These are phyloP conservation scores for Sclerotinia spermophila DNA, from an alignment of 2,329 filamentous ascomycete genomes.

Conservation along the genomic window DNA sequence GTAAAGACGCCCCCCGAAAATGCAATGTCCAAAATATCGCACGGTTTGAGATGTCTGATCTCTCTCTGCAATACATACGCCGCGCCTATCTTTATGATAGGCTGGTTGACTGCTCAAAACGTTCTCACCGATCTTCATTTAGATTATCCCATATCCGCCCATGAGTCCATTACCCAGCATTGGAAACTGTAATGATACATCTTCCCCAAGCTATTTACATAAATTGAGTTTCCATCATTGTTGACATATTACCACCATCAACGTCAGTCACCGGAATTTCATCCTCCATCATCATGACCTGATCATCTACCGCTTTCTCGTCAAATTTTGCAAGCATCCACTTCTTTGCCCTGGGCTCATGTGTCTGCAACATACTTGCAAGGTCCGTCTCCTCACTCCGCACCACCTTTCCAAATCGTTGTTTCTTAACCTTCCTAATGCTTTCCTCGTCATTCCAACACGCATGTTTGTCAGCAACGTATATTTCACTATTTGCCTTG, in stretches of 20 bases:
- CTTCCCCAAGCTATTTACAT: not conserved
- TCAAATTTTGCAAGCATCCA: conserved; percentile 44
- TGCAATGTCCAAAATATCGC: not conserved
- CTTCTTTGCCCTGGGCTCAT: conserved; percentile 48
- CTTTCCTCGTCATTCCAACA: conserved; percentile 68
- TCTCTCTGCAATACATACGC: not conserved
- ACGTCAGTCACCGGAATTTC: not conserved
- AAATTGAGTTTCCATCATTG: not conserved
- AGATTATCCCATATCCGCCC: not conserved
- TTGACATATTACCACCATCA: not conserved
- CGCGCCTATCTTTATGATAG: not conserved
- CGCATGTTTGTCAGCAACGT: conserved; percentile 69
- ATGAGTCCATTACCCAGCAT: too few species aligned
- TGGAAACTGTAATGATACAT: not conserved
- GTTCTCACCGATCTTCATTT: not conserved
- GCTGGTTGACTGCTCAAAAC: not conserved
- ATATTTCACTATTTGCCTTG: conserved; percentile 74
- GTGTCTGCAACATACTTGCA: conserved; percentile 54
- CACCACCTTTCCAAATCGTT: conserved; percentile 57
- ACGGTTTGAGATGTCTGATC: not conserved
- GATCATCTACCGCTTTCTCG: conserved; percentile 12
- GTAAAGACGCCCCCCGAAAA: not conserved
- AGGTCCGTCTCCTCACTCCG: conserved; percentile 49
- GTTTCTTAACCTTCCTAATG: conserved; percentile 55
- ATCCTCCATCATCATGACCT: conserved; percentile 22